Evolutionary conservation across 179 eudicot species (phyloP), one percentile per base, ranked within the genome.

Genomic region (Beta corolliflora): DNA sequence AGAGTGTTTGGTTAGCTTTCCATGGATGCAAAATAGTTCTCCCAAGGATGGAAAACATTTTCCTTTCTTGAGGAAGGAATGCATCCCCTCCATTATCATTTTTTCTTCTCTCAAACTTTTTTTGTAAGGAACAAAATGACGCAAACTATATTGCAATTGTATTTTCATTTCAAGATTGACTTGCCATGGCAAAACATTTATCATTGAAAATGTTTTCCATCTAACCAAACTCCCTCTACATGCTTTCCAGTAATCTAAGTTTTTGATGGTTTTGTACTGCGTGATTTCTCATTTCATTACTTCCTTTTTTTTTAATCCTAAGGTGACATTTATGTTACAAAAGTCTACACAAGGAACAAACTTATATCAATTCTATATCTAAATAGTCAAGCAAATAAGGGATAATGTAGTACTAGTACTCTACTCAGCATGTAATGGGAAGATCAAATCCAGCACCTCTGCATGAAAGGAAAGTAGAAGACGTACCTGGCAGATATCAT

Each of bases 401-500:
- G 15, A 44, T 9, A 18, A 14, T 16, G 53, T 18, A 59, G 67
- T 18, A 31, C 4, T 56, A 18, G 19, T 19, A 9, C 60, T 19
- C 5, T 36, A 36, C 41, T 36, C 41, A 36, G 41, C 41, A 25
- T 25, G 29, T 25, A 25, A 25, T 25, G 66, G 44, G 25, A 65
- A 67, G 19, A 31, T 29, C 46, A 25, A 15, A 50, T 11, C 15
- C 21, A 73, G 25, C 0, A 53, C 5, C 50, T 46, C 8, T 5
- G 8, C 50, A 48, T 7, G 52, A 48, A 48, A 48, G 52, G 9
- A 0, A 5, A 48, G 9, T 48, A 36, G 31, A 67, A 58, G 52
- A 70, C 29, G 14, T 89, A 95, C 99, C 98, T 95, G 99, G 86
- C 99, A 94, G 71, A 95, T 84, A 83, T 95, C 97, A 36, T 94